Conservation (phyloP, 371 early-diverging fungal genomes). For the Zancudomyces culisetae region DNA sequence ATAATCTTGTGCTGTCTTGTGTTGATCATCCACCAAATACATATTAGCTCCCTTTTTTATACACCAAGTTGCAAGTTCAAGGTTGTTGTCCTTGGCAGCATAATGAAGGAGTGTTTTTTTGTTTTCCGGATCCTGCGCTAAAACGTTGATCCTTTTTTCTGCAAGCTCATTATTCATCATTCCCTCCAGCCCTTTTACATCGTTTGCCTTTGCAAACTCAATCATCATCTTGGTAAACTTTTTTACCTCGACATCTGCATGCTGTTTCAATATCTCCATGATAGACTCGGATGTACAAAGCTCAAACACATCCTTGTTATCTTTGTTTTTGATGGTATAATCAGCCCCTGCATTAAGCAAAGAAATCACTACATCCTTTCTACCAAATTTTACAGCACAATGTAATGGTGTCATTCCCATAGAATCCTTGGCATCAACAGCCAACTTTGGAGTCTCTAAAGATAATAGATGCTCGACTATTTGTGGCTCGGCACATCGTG, state of each 20-base stretch:
- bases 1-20: conserved; percentile 37
- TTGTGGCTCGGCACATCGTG: conserved; percentile 28
- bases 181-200: conserved; percentile 21
- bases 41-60: conserved; percentile 50
- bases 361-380: conserved; percentile 28
- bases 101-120: conserved; percentile 43
- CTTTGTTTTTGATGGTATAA: conserved; percentile 2
- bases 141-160: conserved; percentile 33
- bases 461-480: conserved; percentile 19
- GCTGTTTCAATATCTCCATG: not conserved
- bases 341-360: conserved; percentile 17
- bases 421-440: conserved; percentile 21
- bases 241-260: not conserved
- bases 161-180: conserved; percentile 23
- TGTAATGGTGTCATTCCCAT: conserved; percentile 42
- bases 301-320: not conserved
- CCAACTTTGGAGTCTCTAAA: conserved; percentile 6
- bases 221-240: conserved; percentile 11
- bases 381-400: conserved; percentile 32
- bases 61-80: conserved; percentile 41
- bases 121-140: conserved; percentile 32
- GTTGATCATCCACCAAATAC: conserved; percentile 39
- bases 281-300: not conserved
- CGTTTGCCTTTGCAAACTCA: conserved; percentile 11
- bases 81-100: conserved; percentile 33